These are phyloP conservation scores for Pythium coloratum DNA, from an alignment of 352 stramenopile genomes.

Conservation along the genomic window DNA sequence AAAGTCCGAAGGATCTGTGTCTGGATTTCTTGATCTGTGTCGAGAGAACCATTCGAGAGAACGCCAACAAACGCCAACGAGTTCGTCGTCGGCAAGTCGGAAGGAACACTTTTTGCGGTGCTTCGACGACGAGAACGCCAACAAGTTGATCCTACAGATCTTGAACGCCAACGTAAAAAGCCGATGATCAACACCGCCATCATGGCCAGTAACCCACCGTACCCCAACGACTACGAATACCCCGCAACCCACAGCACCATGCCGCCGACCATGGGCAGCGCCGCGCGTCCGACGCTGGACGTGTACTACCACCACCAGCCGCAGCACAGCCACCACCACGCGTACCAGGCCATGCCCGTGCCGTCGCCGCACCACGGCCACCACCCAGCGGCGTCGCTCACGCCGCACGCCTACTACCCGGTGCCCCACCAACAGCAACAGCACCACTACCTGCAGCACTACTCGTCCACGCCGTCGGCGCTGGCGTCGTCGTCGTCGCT, in stretches of 20 bases:
- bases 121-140: not conserved
- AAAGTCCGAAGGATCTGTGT: not conserved
- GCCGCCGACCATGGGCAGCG: slow-evolving; percentile 3
- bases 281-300: slow-evolving; percentile 27
- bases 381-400: slow-evolving; percentile 18
- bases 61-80: not conserved
- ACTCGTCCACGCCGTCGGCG: slow-evolving; percentile 28
- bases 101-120: slow-evolving; percentile 2
- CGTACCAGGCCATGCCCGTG: slow-evolving; percentile 14
- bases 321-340: slow-evolving; percentile 17
- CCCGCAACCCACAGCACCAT: slow-evolving; percentile 8
- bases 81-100: not conserved
- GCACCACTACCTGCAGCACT: slow-evolving; percentile 33
- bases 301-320: slow-evolving; percentile 33
- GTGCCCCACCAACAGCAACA: slow-evolving; percentile 18
- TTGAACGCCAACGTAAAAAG: not conserved
- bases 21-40: slow-evolving; percentile 8
- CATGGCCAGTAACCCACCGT: slow-evolving; percentile 23
- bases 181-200: slow-evolving; percentile 24
- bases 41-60: not conserved
- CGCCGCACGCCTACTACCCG: slow-evolving; percentile 27
- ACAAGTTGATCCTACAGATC: not conserved
- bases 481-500: slow-evolving; percentile 35
- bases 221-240: slow-evolving; percentile 29
- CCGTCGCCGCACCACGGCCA: slow-evolving; percentile 26